These are phyloP conservation scores for Alternaria ethzedia DNA, from an alignment of 2,329 filamentous ascomycete species.

Conservation along the genomic window DNA sequence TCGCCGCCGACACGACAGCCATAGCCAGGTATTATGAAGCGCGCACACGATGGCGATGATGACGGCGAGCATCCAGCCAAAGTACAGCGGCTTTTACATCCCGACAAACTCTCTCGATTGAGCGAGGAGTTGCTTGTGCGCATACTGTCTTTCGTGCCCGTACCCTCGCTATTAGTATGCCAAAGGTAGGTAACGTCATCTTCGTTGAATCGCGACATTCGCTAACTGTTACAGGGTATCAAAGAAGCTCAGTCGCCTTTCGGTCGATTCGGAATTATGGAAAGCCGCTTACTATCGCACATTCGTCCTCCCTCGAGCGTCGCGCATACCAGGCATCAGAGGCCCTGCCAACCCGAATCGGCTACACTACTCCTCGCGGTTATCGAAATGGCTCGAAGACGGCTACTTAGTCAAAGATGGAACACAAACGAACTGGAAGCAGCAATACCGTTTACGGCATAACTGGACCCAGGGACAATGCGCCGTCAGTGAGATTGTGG, in stretches of 20 bases:
- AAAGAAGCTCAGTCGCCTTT: slow-evolving; percentile 72
- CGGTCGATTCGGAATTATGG: slow-evolving; percentile 88
- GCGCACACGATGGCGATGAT: slow-evolving; percentile 41
- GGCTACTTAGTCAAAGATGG: slow-evolving; percentile 61
- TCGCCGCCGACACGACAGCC: slow-evolving; percentile 11
- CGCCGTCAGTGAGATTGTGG: slow-evolving; percentile 76
- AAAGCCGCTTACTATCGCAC: slow-evolving; percentile 84
- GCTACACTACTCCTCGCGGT: slow-evolving; percentile 60
- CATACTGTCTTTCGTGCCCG: slow-evolving; percentile 78
- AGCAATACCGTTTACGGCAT: slow-evolving; percentile 83
- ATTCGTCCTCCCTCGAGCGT: slow-evolving; percentile 82
- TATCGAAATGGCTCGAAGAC: slow-evolving; percentile 68
- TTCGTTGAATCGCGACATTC: background rate
- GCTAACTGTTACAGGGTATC: slow-evolving; percentile 65
- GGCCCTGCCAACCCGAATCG: slow-evolving; percentile 48
- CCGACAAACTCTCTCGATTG: slow-evolving; percentile 72
- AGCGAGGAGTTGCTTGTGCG: slow-evolving; percentile 89
- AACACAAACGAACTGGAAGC: slow-evolving; percentile 76
- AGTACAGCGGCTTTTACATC: slow-evolving; percentile 48
- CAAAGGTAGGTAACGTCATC: slow-evolving; percentile 58
- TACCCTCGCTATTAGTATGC: slow-evolving; percentile 69
- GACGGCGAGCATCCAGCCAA: slow-evolving; percentile 51
- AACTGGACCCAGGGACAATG: slow-evolving; percentile 90
- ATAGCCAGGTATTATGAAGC: slow-evolving; percentile 41
- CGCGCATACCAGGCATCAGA: slow-evolving; percentile 73